Evolutionary conservation across 345 rosid genomes (phyloP).

Genomic region (Punica granatum): DNA sequence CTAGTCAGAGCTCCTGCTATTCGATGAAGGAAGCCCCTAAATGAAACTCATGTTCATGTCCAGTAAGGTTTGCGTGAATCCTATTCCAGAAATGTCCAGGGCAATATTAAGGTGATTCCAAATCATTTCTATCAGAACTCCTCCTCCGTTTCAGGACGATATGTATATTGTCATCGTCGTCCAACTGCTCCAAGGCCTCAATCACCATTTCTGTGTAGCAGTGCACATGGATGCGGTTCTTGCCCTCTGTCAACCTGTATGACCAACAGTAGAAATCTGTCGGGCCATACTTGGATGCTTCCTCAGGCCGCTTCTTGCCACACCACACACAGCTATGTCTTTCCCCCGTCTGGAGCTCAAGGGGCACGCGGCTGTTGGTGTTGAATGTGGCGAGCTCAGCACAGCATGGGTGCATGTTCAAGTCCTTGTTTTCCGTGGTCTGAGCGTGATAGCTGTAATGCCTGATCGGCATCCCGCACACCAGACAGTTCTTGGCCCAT

Average conservation of each 20-base stretch:
- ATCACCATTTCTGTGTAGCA: neutral
- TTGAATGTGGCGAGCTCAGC: neutral
- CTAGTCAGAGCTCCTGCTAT: no score
- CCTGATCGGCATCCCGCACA: neutral
- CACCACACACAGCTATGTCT: neutral
- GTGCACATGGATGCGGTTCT: neutral
- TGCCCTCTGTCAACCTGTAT: neutral
- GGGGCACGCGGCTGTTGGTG: neutral
- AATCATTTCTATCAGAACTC: neutral
- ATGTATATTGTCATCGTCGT: neutral
- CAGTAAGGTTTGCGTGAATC: no score
- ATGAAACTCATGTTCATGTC: neutral
- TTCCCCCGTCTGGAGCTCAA: neutral
- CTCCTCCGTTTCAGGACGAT: neutral
- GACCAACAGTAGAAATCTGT: neutral
- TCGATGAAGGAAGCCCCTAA: neutral
- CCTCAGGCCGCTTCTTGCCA: neutral
- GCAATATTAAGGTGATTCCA: no score
- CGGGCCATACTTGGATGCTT: no score
- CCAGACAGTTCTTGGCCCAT: neutral
- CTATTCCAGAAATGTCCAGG: neutral
- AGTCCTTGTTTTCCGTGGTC: neutral
- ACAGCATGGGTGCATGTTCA: neutral
- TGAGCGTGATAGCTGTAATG: neutral
- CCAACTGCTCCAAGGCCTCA: neutral